Evolutionary conservation across 1,284 basidiomycete genomes (phyloP).

Genomic region (Schizophyllum commune): DNA sequence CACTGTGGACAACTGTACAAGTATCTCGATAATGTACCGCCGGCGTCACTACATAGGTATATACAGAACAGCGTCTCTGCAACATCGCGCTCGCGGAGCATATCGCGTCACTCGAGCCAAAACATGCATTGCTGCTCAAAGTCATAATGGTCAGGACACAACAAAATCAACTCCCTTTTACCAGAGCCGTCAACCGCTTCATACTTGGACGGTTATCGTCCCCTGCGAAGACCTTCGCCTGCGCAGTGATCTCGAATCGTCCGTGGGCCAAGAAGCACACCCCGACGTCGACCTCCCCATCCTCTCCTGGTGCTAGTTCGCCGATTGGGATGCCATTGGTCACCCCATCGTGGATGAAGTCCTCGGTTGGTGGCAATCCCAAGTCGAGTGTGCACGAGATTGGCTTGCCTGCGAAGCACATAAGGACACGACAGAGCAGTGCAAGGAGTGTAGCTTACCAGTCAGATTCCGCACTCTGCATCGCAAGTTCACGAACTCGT

Average conservation of each 20-base stretch:
- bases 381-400: conserved; percentile 48
- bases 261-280: conserved; percentile 74
- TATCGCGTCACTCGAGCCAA: too few species aligned
- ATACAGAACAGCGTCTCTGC: not conserved
- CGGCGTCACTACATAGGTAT: not conserved
- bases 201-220: conserved; percentile 25
- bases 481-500: conserved; percentile 53
- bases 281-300: conserved; percentile 45
- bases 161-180: conserved; percentile 14
- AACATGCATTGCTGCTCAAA: not conserved
- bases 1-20: not conserved
- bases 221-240: conserved; percentile 34
- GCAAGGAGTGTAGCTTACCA: too few species aligned
- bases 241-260: conserved; percentile 58
- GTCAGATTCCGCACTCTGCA: conserved; percentile 53
- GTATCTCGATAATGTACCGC: not conserved
- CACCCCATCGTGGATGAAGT: conserved; percentile 66
- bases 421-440: too few species aligned
- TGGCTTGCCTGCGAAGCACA: conserved; percentile 34
- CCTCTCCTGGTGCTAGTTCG: conserved; percentile 43
- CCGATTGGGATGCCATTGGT: conserved; percentile 54
- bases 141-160: not conserved
- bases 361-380: conserved; percentile 47
- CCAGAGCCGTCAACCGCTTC: conserved; percentile 28
- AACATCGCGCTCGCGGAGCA: not conserved